Evolutionary conservation across 2,329 filamentous ascomycete species (phyloP).

Genomic region (Hypomyces perniciosus): DNA sequence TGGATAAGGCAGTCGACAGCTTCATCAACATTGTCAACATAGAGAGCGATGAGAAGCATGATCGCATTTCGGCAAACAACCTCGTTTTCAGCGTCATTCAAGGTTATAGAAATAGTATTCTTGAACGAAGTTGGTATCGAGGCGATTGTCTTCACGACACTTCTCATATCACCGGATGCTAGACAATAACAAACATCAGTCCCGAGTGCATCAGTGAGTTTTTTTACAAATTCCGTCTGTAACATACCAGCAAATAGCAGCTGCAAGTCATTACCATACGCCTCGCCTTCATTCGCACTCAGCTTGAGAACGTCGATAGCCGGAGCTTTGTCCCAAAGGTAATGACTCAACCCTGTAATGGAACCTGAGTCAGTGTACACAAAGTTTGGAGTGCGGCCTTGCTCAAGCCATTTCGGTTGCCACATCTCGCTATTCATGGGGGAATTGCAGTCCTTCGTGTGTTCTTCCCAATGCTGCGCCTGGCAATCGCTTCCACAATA

Average conservation of each 20-base stretch:
- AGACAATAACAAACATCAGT: not conserved
- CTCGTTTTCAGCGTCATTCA: not conserved
- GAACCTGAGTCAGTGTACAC: not conserved
- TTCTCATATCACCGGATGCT: not conserved
- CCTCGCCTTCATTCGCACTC: not conserved
- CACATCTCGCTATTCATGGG: not conserved
- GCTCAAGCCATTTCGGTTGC: not conserved
- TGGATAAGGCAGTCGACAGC: conserved; percentile 15
- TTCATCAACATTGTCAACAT: conserved; percentile 2
- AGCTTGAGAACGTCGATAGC: not conserved
- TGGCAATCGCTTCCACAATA: not conserved
- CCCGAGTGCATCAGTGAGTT: no score
- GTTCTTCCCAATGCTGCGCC: not conserved
- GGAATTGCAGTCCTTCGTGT: not conserved
- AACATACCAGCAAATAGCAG: not conserved
- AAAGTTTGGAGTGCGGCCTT: not conserved
- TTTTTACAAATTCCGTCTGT: no score
- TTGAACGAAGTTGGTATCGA: not conserved
- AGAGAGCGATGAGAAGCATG: not conserved
- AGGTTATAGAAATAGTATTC: not conserved
- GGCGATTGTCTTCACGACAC: not conserved
- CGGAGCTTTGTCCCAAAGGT: not conserved
- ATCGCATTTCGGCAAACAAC: not conserved
- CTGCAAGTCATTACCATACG: not conserved
- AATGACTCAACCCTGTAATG: not conserved